phyloP scores from a whole-genome alignment of 2,329 filamentous ascomycete species.

The Sodiomyces alkalinus region DNA sequence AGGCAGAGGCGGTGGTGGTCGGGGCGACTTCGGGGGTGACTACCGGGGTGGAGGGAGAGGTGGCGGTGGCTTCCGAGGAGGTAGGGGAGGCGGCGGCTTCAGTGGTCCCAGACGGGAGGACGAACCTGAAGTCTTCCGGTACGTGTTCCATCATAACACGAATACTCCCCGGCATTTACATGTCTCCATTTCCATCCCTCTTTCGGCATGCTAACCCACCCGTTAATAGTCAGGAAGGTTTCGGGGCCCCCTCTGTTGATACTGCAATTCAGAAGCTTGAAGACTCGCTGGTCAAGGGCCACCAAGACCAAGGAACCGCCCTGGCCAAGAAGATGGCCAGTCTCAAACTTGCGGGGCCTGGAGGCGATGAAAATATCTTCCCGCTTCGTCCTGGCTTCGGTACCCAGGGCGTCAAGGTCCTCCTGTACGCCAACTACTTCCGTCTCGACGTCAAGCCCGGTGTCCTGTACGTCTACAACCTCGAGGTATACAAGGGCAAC shows the following conservation, averaged over 20 bases:
- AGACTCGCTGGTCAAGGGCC: constrained; percentile 18
- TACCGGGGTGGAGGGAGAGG: background rate
- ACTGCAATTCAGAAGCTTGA: constrained; percentile 20
- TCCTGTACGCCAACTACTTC: constrained; percentile 42
- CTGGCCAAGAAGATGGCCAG: constrained; percentile 21
- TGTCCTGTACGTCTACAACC: constrained; percentile 27
- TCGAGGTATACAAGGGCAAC: constrained; percentile 17
- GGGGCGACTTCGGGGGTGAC: constrained; percentile 6
- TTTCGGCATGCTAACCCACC: too few relatives aligned
- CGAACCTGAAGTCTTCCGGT: too few relatives aligned
- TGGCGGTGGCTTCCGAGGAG: constrained; percentile 3
- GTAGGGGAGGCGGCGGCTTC: constrained; percentile 7
- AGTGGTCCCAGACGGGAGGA: too few relatives aligned
- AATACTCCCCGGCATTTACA: too few relatives aligned
- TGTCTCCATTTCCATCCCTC: too few relatives aligned
- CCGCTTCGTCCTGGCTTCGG: constrained; percentile 36
- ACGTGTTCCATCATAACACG: too few relatives aligned
- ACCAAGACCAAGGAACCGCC: constrained; percentile 13
- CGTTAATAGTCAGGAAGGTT: too few relatives aligned
- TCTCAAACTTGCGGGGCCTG: constrained; percentile 12
- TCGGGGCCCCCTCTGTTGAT: too few relatives aligned
- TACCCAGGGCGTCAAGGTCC: constrained; percentile 21
- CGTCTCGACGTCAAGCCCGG: constrained; percentile 21
- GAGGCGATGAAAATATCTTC: constrained; percentile 13
- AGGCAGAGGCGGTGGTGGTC: constrained; percentile 7